These are phyloP conservation scores for Aspergillus fijiensis DNA, from an alignment of 2,329 filamentous ascomycete species.

Conservation along the genomic window DNA sequence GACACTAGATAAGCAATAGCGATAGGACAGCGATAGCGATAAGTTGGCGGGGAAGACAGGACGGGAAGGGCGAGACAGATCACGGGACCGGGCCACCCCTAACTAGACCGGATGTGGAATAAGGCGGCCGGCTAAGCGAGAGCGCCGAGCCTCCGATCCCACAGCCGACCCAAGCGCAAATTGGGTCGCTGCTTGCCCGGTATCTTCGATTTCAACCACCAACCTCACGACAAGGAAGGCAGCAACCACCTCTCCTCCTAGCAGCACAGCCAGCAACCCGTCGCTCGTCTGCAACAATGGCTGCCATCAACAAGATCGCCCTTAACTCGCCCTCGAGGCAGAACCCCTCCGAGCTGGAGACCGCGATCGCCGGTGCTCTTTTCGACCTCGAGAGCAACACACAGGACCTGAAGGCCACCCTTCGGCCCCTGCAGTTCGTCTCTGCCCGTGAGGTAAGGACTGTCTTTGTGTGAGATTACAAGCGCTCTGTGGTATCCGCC, in stretches of 20 bases:
- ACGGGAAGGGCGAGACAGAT: conserved; percentile 24
- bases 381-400: conserved; percentile 99
- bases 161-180: conserved; percentile 24
- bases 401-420: conserved; percentile 91
- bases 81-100: conserved; percentile 32
- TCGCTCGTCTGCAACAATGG: conserved; percentile 57
- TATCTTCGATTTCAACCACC: conserved; percentile 26
- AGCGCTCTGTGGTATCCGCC: not conserved
- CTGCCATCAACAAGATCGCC: conserved; percentile 97
- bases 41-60: not conserved
- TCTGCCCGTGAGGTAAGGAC: conserved; percentile 95
- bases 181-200: conserved; percentile 13
- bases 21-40: not conserved
- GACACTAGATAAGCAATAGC: not conserved
- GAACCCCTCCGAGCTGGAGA: conserved; percentile 97
- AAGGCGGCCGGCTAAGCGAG: conserved; percentile 36
- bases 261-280: conserved; percentile 39
- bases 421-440: conserved; percentile 97
- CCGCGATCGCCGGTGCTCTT: conserved; percentile 92
- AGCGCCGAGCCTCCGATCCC: conserved; percentile 28
- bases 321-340: conserved; percentile 93
- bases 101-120: conserved; percentile 27
- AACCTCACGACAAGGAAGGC: conserved; percentile 30
- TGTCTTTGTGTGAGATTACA: conserved; percentile 15
- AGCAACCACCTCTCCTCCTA: conserved; percentile 27